Conservation (phyloP, 192 early-diverging fungal genomes). For the Backusella tarrabulga region DNA sequence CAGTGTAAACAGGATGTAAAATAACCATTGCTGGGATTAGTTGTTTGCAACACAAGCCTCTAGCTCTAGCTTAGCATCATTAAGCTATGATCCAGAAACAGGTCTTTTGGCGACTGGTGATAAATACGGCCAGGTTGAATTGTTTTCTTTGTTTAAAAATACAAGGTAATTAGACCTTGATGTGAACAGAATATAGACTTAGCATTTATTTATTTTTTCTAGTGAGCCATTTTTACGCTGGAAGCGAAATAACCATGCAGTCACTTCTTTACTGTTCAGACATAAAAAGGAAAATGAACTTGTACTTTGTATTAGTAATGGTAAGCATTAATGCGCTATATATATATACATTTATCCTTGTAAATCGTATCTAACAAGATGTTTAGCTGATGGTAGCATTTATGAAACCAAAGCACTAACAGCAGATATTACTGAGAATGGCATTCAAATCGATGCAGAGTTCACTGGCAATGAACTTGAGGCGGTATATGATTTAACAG, state of each 20-base stretch:
- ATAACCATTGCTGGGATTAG: constrained; percentile 18
- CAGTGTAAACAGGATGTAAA: neutral
- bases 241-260: constrained; percentile 19
- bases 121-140: constrained; percentile 44
- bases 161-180: constrained; percentile 29
- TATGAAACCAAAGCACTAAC: constrained; percentile 21
- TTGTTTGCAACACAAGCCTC: constrained; percentile 37
- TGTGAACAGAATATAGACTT: neutral
- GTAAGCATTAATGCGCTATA: neutral
- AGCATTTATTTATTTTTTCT: neutral
- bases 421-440: neutral
- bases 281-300: constrained; percentile 1
- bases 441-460: constrained; percentile 14
- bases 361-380: neutral
- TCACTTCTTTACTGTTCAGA: constrained; percentile 8
- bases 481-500: constrained; percentile 12
- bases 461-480: constrained; percentile 31
- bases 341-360: neutral
- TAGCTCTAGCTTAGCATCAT: constrained; percentile 27
- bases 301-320: constrained; percentile 17
- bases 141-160: constrained; percentile 41
- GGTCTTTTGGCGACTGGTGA: constrained; percentile 38
- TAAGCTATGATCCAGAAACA: constrained; percentile 37
- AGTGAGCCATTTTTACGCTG: neutral
- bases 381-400: constrained; percentile 26